Conservation (phyloP, 345 rosid genomes). For the Brassica cretica region DNA sequence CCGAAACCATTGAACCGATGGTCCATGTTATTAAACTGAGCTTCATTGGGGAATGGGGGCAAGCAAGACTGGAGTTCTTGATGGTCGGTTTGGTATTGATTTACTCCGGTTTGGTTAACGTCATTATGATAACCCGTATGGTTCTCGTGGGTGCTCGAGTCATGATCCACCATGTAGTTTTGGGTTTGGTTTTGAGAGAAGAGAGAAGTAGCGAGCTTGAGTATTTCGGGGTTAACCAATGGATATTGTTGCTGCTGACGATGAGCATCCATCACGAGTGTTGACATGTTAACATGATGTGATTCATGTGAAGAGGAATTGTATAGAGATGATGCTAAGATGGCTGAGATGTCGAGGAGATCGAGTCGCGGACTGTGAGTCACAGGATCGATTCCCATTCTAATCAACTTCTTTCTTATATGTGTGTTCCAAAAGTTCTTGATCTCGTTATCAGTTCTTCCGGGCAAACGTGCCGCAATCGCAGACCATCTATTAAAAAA, state of each 20-base stretch:
- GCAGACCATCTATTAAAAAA: slow-evolving; percentile 65
- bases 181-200: slow-evolving; percentile 36
- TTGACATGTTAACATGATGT: slow-evolving; percentile 48
- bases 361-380: slow-evolving; percentile 77
- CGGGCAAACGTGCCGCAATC: slow-evolving; percentile 77
- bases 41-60: slow-evolving; percentile 41
- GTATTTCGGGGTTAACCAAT: slow-evolving; percentile 38
- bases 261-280: slow-evolving; percentile 49
- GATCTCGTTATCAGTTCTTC: slow-evolving; percentile 82
- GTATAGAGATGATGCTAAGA: slow-evolving; percentile 53
- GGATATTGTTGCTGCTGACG: slow-evolving; percentile 31
- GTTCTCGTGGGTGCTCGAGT: slow-evolving; percentile 1
- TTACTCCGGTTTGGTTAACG: slow-evolving; percentile 18
- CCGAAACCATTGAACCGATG: slow-evolving; percentile 24
- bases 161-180: slow-evolving; percentile 7
- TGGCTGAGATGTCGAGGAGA: slow-evolving; percentile 66
- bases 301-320: slow-evolving; percentile 35
- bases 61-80: slow-evolving; percentile 45
- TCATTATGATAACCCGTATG: slow-evolving; percentile 17
- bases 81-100: slow-evolving; percentile 36
- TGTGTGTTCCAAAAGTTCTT: slow-evolving; percentile 89
- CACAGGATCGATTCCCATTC: slow-evolving; percentile 90
- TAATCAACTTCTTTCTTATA: slow-evolving; percentile 67
- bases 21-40: slow-evolving; percentile 25
- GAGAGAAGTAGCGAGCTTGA: slow-evolving; percentile 38